Percentiles rank a stretch among this genome's conserved stretches.
Evolutionary conservation across 495 filamentous ascomycete genomes (phyloP).

Genomic region (Ramalina peruviana): DNA sequence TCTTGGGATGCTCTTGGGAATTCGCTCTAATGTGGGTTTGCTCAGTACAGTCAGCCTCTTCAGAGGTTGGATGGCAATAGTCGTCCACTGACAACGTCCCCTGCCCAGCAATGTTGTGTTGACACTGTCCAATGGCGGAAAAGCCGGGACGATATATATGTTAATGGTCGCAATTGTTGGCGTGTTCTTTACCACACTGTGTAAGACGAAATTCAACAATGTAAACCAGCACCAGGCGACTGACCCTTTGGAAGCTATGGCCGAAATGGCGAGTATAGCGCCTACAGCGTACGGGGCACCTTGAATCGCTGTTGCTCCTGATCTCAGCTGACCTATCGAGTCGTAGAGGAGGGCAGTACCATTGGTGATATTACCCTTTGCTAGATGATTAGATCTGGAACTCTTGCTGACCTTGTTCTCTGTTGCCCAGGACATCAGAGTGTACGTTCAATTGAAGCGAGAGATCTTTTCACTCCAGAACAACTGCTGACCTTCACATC

Average conservation of each 20-base stretch:
- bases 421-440: slow-evolving; percentile 10
- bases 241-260: slow-evolving; percentile 10
- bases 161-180: slow-evolving; percentile 10
- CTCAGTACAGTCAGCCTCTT: background rate
- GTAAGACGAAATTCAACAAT: background rate
- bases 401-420: background rate
- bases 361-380: slow-evolving; percentile 8
- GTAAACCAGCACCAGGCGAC: background rate
- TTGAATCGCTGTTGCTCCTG: background rate
- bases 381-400: background rate
- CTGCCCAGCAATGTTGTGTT: slow-evolving; percentile 10
- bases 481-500: background rate
- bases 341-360: slow-evolving; percentile 11
- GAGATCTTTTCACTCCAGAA: background rate
- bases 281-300: slow-evolving; percentile 12
- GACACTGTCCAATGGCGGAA: slow-evolving; percentile 13
- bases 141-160: slow-evolving; percentile 13
- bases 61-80: background rate
- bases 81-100: slow-evolving; percentile 6
- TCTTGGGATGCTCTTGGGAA: slow-evolving; percentile 15
- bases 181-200: slow-evolving; percentile 10
- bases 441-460: slow-evolving; percentile 4
- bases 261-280: slow-evolving; percentile 14
- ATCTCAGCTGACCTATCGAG: slow-evolving; percentile 3
- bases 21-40: slow-evolving; percentile 12